Conservation (phyloP, 805 yeast genomes). For the Kuraishia hungarica region DNA sequence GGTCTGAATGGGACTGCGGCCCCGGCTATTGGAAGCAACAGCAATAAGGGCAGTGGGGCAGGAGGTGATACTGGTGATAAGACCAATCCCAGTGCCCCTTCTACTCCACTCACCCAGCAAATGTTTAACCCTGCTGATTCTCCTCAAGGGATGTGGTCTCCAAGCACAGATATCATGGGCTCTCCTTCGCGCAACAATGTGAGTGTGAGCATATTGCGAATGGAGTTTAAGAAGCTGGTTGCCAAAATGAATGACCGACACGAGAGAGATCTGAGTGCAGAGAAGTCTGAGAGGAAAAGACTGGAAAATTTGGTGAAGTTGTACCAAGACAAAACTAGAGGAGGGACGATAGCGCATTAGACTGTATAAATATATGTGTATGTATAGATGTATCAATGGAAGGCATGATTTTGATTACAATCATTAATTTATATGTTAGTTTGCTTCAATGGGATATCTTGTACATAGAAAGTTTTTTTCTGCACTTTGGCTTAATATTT, state of each 20-base stretch:
- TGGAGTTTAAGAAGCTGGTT: constrained; percentile 62
- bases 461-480: too few species aligned
- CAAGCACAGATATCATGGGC: constrained; percentile 3
- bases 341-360: background rate
- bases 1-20: constrained; percentile 17
- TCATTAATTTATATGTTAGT: too few species aligned
- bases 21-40: background rate
- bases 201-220: constrained; percentile 47
- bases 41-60: background rate
- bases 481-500: too few species aligned
- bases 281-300: constrained; percentile 40
- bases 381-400: background rate
- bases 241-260: constrained; percentile 52
- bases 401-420: too few species aligned
- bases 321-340: constrained; percentile 1
- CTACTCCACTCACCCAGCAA: constrained; percentile 10
- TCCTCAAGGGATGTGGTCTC: background rate
- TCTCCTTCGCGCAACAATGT: constrained; percentile 7
- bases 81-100: constrained; percentile 10
- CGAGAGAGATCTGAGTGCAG: constrained; percentile 49
- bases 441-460: too few species aligned
- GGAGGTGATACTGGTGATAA: constrained; percentile 9
- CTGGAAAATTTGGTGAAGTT: constrained; percentile 29
- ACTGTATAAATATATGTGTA: too few species aligned
- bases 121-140: background rate